phyloP scores from a whole-genome alignment of 495 filamentous ascomycete genomes.

The Penicillium alfredii region DNA sequence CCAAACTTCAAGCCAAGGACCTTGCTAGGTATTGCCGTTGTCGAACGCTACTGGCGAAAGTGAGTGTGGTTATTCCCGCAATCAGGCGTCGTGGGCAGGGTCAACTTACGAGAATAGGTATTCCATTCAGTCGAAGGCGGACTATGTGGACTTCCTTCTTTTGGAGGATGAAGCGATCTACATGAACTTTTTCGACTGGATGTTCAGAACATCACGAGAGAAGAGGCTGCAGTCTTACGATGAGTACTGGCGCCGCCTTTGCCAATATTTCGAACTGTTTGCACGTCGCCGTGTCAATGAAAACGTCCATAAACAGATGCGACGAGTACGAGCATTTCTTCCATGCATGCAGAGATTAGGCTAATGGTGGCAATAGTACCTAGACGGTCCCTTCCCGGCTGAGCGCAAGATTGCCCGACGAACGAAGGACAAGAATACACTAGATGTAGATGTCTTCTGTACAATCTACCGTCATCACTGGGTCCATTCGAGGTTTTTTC shows the following conservation, averaged over 20 bases:
- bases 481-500: slow-evolving; percentile 15
- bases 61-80: slow-evolving; percentile 7
- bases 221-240: slow-evolving; percentile 25
- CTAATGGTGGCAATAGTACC: neutral
- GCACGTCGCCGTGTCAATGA: slow-evolving; percentile 13
- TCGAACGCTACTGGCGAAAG: slow-evolving; percentile 26
- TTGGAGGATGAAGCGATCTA: slow-evolving; percentile 23
- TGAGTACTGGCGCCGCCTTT: slow-evolving; percentile 26
- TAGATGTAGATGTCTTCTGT: slow-evolving; percentile 9
- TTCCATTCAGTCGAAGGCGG: slow-evolving; percentile 24
- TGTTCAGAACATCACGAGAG: slow-evolving; percentile 21
- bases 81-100: slow-evolving; percentile 1
- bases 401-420: slow-evolving; percentile 3
- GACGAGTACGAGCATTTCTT: slow-evolving; percentile 15
- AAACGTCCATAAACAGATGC: slow-evolving; percentile 19
- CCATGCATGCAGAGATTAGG: neutral
- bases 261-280: slow-evolving; percentile 24
- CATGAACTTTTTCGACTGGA: slow-evolving; percentile 32
- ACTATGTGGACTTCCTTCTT: slow-evolving; percentile 24
- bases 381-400: slow-evolving; percentile 1
- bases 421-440: slow-evolving; percentile 6
- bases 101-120: slow-evolving; percentile 20
- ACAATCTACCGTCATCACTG: slow-evolving; percentile 6
- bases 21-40: slow-evolving; percentile 18
- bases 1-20: slow-evolving; percentile 28